Evolutionary conservation across 257 asterid genomes (phyloP).

Genomic region (Prunella vulgaris): DNA sequence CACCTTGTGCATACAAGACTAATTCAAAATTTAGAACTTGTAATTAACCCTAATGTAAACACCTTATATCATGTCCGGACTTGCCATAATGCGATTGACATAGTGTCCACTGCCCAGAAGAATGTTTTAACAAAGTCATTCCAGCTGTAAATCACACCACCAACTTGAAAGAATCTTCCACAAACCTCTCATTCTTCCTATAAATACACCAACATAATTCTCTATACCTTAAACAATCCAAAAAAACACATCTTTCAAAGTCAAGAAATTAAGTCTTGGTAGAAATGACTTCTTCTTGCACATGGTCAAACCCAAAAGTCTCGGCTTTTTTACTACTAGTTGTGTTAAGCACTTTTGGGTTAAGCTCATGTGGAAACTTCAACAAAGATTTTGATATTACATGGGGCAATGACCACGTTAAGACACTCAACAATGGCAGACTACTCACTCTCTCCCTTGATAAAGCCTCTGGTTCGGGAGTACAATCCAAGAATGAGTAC

Average conservation of each 20-base stretch:
- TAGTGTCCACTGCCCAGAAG: neutral
- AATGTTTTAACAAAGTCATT: neutral
- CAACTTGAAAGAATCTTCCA: neutral
- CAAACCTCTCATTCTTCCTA: neutral
- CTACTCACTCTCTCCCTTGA: conserved; percentile 16
- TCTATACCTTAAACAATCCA: neutral
- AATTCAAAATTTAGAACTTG: neutral
- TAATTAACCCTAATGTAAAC: neutral
- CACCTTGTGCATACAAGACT: too few species aligned
- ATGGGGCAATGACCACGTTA: conserved; percentile 37
- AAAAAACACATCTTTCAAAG: neutral
- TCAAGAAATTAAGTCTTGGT: neutral
- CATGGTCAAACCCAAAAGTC: neutral
- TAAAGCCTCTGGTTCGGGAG: conserved; percentile 18
- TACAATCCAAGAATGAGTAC: conserved; percentile 35
- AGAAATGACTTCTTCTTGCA: neutral
- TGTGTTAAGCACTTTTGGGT: neutral
- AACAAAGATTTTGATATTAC: conserved; percentile 29
- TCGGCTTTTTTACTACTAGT: neutral
- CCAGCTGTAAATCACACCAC: conserved; percentile 12
- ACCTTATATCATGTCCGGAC: neutral
- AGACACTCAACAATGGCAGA: conserved; percentile 25
- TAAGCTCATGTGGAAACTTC: conserved; percentile 20
- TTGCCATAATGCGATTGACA: neutral
- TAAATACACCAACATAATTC: conserved; percentile 8